A percentile compares a stretch with the other conserved stretches of the same genome.
phyloP scores from a whole-genome alignment of 805 yeast genomes.

The Hanseniaspora thailandica region DNA sequence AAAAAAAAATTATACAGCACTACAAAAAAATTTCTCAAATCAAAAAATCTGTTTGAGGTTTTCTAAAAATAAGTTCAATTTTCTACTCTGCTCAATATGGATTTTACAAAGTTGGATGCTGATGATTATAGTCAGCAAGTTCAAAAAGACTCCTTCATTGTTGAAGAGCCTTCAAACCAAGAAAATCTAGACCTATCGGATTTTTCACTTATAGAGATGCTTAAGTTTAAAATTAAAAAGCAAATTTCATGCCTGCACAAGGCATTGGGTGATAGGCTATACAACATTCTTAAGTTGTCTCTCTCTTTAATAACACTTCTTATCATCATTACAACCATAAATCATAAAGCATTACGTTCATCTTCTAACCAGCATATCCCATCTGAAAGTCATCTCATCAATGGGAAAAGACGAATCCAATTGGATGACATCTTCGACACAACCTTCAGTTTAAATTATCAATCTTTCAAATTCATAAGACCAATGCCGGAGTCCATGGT shows the following conservation, averaged over 20 bases:
- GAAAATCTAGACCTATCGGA: not conserved
- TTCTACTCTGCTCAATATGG: not conserved
- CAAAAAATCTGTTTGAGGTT: too few relatives aligned
- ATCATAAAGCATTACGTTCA: not conserved
- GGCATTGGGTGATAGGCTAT: not conserved
- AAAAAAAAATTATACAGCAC: too few relatives aligned
- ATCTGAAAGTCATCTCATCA: not conserved
- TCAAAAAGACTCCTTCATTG: not conserved
- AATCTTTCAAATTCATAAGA: slow-evolving; percentile 22
- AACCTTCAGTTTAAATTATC: slow-evolving; percentile 21
- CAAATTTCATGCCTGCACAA: not conserved
- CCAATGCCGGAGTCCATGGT: slow-evolving; percentile 20
- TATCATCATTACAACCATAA: not conserved
- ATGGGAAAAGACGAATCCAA: slow-evolving; percentile 15
- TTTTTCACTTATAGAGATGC: not conserved
- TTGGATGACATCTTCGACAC: slow-evolving; percentile 23
- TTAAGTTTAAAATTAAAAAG: not conserved
- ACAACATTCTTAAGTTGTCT: not conserved
- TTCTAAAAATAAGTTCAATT: not conserved
- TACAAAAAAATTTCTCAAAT: too few relatives aligned
- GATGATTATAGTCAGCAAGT: not conserved
- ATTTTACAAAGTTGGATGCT: not conserved
- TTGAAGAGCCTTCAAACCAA: not conserved
- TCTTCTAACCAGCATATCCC: not conserved
- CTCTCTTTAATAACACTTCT: not conserved